Percentiles rank a stretch among this genome's conserved stretches.
Evolutionary conservation across 2,329 filamentous ascomycete species (phyloP).

Genomic region (Fusarium sp.): DNA sequence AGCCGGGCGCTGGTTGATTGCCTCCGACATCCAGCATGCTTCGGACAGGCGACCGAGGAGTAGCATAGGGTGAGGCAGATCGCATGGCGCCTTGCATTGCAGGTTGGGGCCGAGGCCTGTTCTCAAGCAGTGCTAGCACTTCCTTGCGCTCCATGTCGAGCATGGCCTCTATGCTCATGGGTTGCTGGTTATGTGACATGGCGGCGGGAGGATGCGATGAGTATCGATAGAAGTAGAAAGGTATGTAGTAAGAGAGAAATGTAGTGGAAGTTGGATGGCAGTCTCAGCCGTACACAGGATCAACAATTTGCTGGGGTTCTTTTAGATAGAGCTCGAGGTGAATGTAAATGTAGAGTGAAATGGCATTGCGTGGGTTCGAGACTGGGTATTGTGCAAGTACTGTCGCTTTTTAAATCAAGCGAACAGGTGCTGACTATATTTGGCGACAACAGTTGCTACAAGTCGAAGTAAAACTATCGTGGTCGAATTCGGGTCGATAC

Average conservation of each 20-base stretch:
- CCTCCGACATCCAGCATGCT: slow-evolving; percentile 55
- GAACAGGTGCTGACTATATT: not conserved
- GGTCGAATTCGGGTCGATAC: slow-evolving; percentile 25
- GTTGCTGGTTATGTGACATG: slow-evolving; percentile 53
- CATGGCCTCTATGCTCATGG: slow-evolving; percentile 81
- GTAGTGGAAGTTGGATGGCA: not conserved
- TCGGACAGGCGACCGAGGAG: slow-evolving; percentile 73
- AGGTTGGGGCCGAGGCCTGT: slow-evolving; percentile 50
- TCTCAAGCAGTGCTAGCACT: slow-evolving; percentile 76
- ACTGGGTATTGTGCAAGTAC: not conserved
- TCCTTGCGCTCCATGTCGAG: slow-evolving; percentile 82
- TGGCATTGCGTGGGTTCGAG: slow-evolving; percentile 33
- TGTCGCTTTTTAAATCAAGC: slow-evolving; percentile 18
- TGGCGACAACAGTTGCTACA: not conserved
- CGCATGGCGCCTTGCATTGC: slow-evolving; percentile 53
- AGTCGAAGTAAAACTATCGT: slow-evolving; percentile 19
- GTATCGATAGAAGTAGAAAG: not conserved
- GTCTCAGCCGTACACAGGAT: slow-evolving; percentile 17
- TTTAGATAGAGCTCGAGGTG: slow-evolving; percentile 8
- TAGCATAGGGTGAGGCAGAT: slow-evolving; percentile 66
- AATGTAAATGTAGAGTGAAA: slow-evolving; percentile 24
- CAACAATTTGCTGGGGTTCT: slow-evolving; percentile 21
- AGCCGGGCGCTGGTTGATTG: slow-evolving; percentile 36
- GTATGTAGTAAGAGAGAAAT: slow-evolving; percentile 2
- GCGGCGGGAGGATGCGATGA: slow-evolving; percentile 21